Evolutionary conservation across 2,329 filamentous ascomycete genomes (phyloP).

Genomic region (Fusarium subtropicale): DNA sequence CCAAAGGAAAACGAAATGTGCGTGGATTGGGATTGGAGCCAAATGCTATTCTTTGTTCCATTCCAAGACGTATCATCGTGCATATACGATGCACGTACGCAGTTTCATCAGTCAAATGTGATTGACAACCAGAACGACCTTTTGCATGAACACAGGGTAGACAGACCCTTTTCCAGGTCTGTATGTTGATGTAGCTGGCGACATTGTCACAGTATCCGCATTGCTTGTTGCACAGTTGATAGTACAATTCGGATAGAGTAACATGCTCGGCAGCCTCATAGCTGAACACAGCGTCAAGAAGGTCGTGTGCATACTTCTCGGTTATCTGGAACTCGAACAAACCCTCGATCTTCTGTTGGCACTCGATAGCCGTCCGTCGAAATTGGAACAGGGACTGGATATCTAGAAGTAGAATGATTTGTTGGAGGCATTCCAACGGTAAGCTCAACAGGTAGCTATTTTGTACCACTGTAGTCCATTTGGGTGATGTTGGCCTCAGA

Average conservation of each 20-base stretch:
- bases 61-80: no score
- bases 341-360: slow-evolving; percentile 41
- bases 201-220: no score
- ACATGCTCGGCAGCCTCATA: slow-evolving; percentile 43
- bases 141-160: not conserved
- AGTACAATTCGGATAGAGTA: slow-evolving; percentile 43
- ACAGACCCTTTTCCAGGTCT: not conserved
- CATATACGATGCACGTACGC: rapidly evolving
- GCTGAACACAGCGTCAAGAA: slow-evolving; percentile 49
- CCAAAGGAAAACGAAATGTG: no score
- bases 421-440: not conserved
- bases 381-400: slow-evolving; percentile 50
- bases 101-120: not conserved
- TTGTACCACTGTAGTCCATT: no score
- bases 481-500: not conserved
- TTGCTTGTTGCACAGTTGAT: slow-evolving; percentile 39
- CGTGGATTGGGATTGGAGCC: no score
- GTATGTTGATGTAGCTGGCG: not conserved
- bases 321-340: slow-evolving; percentile 45
- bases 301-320: slow-evolving; percentile 43
- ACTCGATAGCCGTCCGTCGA: slow-evolving; percentile 46
- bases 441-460: not conserved
- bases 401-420: slow-evolving; percentile 47
- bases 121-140: not conserved
- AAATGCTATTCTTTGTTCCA: no score